Evolutionary conservation across 495 filamentous ascomycete genomes (phyloP).

Genomic region (Penicillium roqueforti): DNA sequence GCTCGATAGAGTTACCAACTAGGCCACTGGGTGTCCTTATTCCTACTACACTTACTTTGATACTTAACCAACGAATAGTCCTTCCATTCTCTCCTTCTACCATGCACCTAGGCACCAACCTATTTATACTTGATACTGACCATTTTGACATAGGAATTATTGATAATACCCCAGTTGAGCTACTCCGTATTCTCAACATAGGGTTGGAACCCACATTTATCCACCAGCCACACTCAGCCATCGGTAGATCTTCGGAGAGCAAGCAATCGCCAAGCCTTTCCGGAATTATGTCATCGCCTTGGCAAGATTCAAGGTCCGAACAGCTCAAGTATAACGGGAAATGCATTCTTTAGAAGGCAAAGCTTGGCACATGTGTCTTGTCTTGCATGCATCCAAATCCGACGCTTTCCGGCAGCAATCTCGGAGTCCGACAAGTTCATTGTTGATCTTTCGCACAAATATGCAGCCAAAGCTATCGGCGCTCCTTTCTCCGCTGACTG

Average conservation of each 20-base stretch:
- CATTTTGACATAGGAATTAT: too few species aligned
- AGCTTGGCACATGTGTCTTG: background rate
- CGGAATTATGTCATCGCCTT: background rate
- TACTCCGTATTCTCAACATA: background rate
- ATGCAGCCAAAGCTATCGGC: background rate
- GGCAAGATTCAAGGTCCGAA: background rate
- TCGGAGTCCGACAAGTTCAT: background rate
- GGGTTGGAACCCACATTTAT: background rate
- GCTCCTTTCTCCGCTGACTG: conserved; percentile 2
- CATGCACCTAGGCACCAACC: too few species aligned
- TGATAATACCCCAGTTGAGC: too few species aligned
- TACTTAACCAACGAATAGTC: too few species aligned
- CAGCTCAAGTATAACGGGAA: too few species aligned
- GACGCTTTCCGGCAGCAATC: background rate
- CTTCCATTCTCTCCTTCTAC: too few species aligned
- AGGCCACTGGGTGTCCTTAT: too few species aligned
- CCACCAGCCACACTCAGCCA: background rate
- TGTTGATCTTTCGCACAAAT: background rate
- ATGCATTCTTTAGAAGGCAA: background rate
- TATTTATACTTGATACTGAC: too few species aligned
- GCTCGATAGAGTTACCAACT: too few species aligned
- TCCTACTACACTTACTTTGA: too few species aligned
- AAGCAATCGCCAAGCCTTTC: conserved; percentile 7
- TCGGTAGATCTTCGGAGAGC: background rate
- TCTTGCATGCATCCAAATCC: background rate